Evolutionary conservation across 2,329 filamentous ascomycete species (phyloP), one percentile per base, ranked within the genome.

Genomic region (Celoporthe dispersa): DNA sequence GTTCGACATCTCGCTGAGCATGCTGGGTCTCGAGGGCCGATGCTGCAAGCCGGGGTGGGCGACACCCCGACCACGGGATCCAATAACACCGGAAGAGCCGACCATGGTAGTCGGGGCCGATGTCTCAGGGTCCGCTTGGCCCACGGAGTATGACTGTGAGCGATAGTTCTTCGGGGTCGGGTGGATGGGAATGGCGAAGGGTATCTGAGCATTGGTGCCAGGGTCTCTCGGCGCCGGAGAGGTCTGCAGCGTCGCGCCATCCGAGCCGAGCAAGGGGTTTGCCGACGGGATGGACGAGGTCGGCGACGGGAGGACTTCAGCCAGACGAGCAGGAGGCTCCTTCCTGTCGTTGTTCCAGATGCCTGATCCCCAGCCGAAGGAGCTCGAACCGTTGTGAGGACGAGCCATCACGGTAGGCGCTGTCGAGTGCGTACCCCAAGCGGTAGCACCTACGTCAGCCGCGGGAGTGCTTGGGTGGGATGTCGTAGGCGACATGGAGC

Each of bases 121-220:
- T 1, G 81, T 81, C 70, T 95, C 92, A 0, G 90, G 87, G 67
- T 97, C 94, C 71, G 94, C 84, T 78, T 98, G 94, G 5, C 94
- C 94, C 63, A 97, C 95, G 0, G 95, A 98, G 80, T 98, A 98
- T 5, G 96, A 98, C 80, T 98, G 94, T 7, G 96, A 99, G 59
- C 96, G 91, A 76, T 97, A 96, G 1, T 93, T 94, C 80, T 98
- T 98, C 1, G 93, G 93, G 0, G 93, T 96, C 0, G 95, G 94
- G 73, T 97, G 93, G 28, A 97, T 85, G 4, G 94, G 94, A 74
- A 97, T 97, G 8, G 92, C 87, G 76, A 97, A 97, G 0, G 94
- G 93, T 67, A 97, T 92, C 73, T 95, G 89, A 74, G 85, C 80
- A 72, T 87, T 90, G 57, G 83, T 83, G 44, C 79, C 85, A 75